Conservation (phyloP, 768 basidiomycete species). For the Panaeolus cyanescens region DNA sequence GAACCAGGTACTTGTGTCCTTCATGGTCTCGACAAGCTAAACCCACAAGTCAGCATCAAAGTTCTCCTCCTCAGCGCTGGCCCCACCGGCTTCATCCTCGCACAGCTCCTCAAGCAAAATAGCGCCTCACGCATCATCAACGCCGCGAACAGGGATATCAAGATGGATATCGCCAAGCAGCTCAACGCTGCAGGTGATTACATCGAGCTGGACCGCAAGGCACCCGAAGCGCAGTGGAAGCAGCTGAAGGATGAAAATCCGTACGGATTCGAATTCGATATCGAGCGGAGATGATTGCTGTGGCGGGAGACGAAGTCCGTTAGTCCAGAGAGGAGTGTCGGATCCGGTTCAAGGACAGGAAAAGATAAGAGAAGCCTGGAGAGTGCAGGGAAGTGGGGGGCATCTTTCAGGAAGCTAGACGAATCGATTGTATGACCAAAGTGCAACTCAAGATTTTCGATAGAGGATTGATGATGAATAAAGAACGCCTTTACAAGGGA, state of each 20-base stretch:
- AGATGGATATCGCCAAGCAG: conserved; percentile 84
- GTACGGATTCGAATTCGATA: conserved; percentile 87
- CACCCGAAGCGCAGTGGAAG: conserved; percentile 79
- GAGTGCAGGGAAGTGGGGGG: background rate
- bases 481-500: background rate
- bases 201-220: conserved; percentile 77
- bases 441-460: background rate
- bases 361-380: background rate
- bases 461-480: background rate
- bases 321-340: background rate
- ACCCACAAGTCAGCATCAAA: conserved; percentile 79
- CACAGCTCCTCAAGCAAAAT: conserved; percentile 85
- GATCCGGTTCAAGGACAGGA: background rate
- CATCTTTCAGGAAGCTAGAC: background rate
- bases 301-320: background rate
- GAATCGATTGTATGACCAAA: background rate
- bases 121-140: conserved; percentile 81
- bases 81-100: conserved; percentile 86
- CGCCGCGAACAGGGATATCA: conserved; percentile 88
- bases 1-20: conserved; percentile 92
- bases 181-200: conserved; percentile 84
- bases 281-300: background rate
- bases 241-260: conserved; percentile 80
- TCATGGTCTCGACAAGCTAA: conserved; percentile 89
- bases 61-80: conserved; percentile 89